Conservation (phyloP, 495 filamentous ascomycete species). For the Aspergillus avenaceus region DNA sequence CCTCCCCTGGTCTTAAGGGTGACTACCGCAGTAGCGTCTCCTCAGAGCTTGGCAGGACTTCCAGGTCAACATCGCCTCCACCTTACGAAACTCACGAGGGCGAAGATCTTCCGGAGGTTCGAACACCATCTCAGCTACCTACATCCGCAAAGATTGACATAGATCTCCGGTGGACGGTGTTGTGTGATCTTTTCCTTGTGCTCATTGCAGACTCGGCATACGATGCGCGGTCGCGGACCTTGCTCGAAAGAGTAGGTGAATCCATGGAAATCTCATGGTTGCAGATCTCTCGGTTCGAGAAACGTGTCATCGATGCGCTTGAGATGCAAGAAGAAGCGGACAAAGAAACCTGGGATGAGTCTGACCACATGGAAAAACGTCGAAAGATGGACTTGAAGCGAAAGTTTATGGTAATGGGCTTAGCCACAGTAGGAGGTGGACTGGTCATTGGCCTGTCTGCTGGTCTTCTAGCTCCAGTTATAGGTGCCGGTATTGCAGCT, state of each 20-base stretch:
- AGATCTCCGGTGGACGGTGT: slow-evolving; percentile 93
- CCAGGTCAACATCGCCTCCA: slow-evolving; percentile 54
- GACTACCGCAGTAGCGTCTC: slow-evolving; percentile 24
- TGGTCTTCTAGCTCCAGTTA: slow-evolving; percentile 86
- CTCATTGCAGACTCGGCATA: slow-evolving; percentile 94
- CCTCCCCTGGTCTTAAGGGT: slow-evolving; percentile 25
- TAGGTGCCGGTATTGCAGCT: slow-evolving; percentile 90
- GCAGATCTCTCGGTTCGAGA: slow-evolving; percentile 95
- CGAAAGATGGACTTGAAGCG: slow-evolving; percentile 74
- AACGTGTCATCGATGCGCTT: slow-evolving; percentile 91
- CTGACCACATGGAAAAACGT: slow-evolving; percentile 87
- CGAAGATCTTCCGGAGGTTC: slow-evolving; percentile 70
- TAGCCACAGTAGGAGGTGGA: slow-evolving; percentile 93
- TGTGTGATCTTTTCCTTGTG: slow-evolving; percentile 94
- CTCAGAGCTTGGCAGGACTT: slow-evolving; percentile 24
- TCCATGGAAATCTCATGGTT: slow-evolving; percentile 81
- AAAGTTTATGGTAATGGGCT: slow-evolving; percentile 90
- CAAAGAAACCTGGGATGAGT: slow-evolving; percentile 96
- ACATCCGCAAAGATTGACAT: slow-evolving; percentile 84
- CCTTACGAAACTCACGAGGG: slow-evolving; percentile 66
- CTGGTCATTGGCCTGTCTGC: slow-evolving; percentile 95
- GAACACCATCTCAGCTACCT: slow-evolving; percentile 75
- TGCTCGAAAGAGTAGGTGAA: slow-evolving; percentile 79
- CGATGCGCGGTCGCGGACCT: slow-evolving; percentile 79
- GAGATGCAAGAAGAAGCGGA: slow-evolving; percentile 93